phyloP scores from a whole-genome alignment of 768 basidiomycete species.

The Lentinula edodes region DNA sequence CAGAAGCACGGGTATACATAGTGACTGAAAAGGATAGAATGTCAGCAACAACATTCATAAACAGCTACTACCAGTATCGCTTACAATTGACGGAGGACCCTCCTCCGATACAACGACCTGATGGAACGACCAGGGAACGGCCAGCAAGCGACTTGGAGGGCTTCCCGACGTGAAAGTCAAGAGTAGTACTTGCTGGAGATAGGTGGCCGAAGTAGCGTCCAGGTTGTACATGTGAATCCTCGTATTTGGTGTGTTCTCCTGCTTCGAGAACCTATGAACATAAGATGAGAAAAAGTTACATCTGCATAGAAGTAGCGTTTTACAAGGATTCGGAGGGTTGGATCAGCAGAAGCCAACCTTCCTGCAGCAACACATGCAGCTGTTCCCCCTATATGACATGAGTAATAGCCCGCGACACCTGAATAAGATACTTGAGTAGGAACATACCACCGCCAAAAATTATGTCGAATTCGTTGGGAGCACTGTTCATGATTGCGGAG shows the following conservation, averaged over 20 bases:
- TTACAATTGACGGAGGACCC: slow-evolving; percentile 43
- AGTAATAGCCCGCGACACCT: not conserved
- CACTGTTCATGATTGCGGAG: not conserved
- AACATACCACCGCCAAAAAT: slow-evolving; percentile 29
- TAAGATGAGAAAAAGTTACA: not conserved
- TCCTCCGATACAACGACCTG: slow-evolving; percentile 37
- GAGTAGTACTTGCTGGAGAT: slow-evolving; percentile 21
- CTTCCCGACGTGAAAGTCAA: slow-evolving; percentile 29
- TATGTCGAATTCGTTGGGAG: slow-evolving; percentile 21
- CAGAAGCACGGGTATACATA: slow-evolving; percentile 37
- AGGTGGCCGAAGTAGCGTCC: slow-evolving; percentile 29
- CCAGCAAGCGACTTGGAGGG: slow-evolving; percentile 23
- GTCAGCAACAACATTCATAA: not conserved
- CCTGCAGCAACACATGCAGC: slow-evolving; percentile 32
- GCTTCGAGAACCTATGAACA: slow-evolving; percentile 27
- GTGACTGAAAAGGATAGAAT: slow-evolving; percentile 10
- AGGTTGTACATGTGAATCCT: slow-evolving; percentile 33
- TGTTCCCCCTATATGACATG: slow-evolving; percentile 22
- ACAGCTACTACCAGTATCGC: not conserved
- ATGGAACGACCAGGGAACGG: slow-evolving; percentile 24
- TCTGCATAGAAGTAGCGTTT: not conserved
- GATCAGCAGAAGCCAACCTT: slow-evolving; percentile 31
- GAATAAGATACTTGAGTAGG: not conserved
- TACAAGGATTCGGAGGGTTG: slow-evolving; percentile 32
- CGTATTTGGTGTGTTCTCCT: slow-evolving; percentile 30